Conservation (phyloP, 2,329 filamentous ascomycete species). For the Penicillium paneum region DNA sequence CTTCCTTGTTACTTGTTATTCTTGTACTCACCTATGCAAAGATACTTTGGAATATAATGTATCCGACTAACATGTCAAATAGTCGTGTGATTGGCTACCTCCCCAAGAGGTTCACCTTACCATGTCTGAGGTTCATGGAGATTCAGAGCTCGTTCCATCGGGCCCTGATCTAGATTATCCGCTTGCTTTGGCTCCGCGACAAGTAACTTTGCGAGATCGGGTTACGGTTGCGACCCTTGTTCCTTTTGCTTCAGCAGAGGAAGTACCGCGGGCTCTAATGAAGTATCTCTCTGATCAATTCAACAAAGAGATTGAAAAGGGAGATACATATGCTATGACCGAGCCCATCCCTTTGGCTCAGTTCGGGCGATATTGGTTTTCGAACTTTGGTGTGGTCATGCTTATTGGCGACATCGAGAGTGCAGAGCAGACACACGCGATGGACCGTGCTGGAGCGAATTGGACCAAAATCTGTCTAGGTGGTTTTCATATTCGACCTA, state of each 20-base stretch:
- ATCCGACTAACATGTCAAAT: conserved; percentile 32
- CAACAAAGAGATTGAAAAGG: conserved; percentile 86
- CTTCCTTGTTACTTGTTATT: not conserved
- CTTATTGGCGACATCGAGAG: conserved; percentile 70
- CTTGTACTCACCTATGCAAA: not conserved
- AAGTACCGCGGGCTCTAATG: conserved; percentile 73
- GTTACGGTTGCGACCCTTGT: conserved; percentile 80
- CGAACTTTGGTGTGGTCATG: conserved; percentile 86
- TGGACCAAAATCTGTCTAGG: conserved; percentile 81
- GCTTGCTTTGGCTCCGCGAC: conserved; percentile 65
- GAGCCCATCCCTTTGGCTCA: conserved; percentile 69
- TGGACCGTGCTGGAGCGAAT: conserved; percentile 58
- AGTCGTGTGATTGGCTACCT: conserved; percentile 36
- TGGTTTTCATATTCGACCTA: conserved; percentile 92
- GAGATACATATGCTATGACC: conserved; percentile 88
- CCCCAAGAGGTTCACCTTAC: conserved; percentile 18
- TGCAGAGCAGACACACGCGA: conserved; percentile 51
- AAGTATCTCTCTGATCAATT: conserved; percentile 78
- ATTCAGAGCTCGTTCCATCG: conserved; percentile 30
- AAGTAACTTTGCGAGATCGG: conserved; percentile 78
- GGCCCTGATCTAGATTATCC: conserved; percentile 54
- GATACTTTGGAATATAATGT: not conserved
- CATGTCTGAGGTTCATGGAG: conserved; percentile 40
- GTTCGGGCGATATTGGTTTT: conserved; percentile 85
- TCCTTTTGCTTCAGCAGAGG: conserved; percentile 71